These are phyloP conservation scores for Sicyos baderoa DNA, from an alignment of 306 rosid genomes.

Conservation along the genomic window DNA sequence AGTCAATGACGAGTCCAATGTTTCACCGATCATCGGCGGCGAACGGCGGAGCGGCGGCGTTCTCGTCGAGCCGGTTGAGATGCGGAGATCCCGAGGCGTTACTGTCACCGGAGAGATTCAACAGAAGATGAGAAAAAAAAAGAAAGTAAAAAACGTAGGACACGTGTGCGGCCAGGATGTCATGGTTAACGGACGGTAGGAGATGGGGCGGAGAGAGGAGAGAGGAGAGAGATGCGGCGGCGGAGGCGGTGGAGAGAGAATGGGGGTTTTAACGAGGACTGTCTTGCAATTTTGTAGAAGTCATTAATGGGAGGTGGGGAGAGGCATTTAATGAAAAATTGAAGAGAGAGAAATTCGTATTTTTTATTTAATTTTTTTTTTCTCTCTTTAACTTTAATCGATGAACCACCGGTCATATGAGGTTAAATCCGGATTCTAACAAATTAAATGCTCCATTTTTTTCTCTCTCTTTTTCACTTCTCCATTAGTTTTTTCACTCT, in stretches of 20 bases:
- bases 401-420: not conserved
- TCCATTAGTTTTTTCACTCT: too few species aligned
- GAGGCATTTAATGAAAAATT: constrained; percentile 31
- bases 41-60: constrained; percentile 32
- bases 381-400: constrained; percentile 12
- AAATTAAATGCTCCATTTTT: not conserved
- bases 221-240: not conserved
- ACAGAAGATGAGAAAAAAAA: constrained; percentile 29
- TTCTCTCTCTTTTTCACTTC: not conserved
- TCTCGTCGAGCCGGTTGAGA: constrained; percentile 73
- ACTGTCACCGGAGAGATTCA: constrained; percentile 85
- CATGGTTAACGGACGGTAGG: constrained; percentile 26
- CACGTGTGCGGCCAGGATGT: constrained; percentile 45
- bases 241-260: not conserved
- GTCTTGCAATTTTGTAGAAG: constrained; percentile 31
- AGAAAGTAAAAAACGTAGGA: not conserved
- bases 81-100: constrained; percentile 99
- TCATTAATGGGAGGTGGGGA: constrained; percentile 27
- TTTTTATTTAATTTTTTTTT: not conserved
- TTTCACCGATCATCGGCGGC: constrained; percentile 52
- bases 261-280: constrained; percentile 20
- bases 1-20: constrained; percentile 87
- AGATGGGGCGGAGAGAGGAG: constrained; percentile 24
- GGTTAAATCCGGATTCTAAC: not conserved
- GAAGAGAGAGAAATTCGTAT: constrained; percentile 19